These are phyloP conservation scores for Gossypium herbaceum DNA, from an alignment of 345 rosid species.

Conservation along the genomic window DNA sequence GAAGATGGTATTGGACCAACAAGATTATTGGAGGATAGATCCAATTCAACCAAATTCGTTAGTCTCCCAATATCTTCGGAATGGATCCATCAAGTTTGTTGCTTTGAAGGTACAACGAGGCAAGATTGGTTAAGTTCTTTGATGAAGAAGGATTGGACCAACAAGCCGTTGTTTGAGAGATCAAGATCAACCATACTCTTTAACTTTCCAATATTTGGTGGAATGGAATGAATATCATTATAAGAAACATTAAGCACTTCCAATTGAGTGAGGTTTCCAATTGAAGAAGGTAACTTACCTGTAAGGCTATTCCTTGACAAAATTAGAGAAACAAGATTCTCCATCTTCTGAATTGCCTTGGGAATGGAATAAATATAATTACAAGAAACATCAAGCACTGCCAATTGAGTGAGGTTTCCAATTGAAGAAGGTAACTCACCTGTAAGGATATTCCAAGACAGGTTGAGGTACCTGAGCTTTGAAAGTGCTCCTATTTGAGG, in stretches of 20 bases:
- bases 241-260: too few relatives aligned
- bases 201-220: neutral
- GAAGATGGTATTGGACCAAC: too few relatives aligned
- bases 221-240: neutral
- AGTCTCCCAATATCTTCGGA: neutral
- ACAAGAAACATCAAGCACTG: neutral
- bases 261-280: neutral
- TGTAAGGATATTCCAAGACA: neutral
- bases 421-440: conserved; percentile 19
- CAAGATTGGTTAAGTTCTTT: neutral
- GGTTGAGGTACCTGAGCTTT: neutral
- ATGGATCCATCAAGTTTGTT: neutral
- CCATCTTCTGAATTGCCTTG: neutral
- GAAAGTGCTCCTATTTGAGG: conserved; percentile 9
- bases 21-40: too few relatives aligned
- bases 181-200: neutral
- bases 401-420: neutral
- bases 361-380: conserved; percentile 8
- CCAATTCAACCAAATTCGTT: too few relatives aligned
- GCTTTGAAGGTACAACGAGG: fast-evolving
- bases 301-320: neutral
- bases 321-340: neutral
- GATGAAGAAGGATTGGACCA: neutral
- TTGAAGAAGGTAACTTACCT: conserved; percentile 14
- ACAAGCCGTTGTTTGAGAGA: neutral